Evolutionary conservation across 2,329 filamentous ascomycete species (phyloP).

Genomic region (Aspergillus sp.): DNA sequence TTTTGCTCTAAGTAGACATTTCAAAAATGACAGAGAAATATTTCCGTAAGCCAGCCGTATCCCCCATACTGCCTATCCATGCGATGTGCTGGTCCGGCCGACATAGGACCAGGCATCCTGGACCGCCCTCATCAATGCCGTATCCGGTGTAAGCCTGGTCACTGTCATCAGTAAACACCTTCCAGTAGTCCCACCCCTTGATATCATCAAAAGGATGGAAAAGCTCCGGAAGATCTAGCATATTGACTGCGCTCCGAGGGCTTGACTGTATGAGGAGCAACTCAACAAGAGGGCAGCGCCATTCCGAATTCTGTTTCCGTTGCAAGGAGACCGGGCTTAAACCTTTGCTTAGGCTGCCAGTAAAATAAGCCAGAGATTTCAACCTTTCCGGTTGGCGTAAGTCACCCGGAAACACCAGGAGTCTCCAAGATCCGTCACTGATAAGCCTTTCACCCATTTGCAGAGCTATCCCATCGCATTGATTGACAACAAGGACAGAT

Average conservation of each 20-base stretch:
- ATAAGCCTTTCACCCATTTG: conserved; percentile 5
- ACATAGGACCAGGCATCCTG: conserved; percentile 46
- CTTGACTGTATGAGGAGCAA: conserved; percentile 46
- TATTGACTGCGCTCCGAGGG: conserved; percentile 44
- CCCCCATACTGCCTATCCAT: conserved; percentile 8
- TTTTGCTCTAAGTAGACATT: no score
- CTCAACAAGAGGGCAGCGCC: conserved; percentile 46
- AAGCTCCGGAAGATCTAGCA: conserved; percentile 47
- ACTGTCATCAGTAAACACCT: conserved; percentile 9
- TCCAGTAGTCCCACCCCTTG: conserved; percentile 16
- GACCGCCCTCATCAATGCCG: conserved; percentile 40
- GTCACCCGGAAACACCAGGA: conserved; percentile 16
- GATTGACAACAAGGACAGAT: neutral
- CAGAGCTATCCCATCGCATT: neutral
- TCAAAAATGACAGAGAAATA: no score
- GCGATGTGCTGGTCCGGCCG: conserved; percentile 54
- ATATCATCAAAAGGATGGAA: conserved; percentile 45
- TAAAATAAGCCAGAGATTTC: neutral
- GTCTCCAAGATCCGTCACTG: conserved; percentile 13
- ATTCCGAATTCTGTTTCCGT: conserved; percentile 28
- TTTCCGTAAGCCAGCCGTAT: neutral
- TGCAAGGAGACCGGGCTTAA: conserved; percentile 8
- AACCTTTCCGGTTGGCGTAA: neutral
- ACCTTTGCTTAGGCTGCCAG: no score
- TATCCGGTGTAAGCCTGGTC: conserved; percentile 53